Evolutionary conservation across 2,329 filamentous ascomycete genomes (phyloP).

Genomic region (Lithohypha guttulata): DNA sequence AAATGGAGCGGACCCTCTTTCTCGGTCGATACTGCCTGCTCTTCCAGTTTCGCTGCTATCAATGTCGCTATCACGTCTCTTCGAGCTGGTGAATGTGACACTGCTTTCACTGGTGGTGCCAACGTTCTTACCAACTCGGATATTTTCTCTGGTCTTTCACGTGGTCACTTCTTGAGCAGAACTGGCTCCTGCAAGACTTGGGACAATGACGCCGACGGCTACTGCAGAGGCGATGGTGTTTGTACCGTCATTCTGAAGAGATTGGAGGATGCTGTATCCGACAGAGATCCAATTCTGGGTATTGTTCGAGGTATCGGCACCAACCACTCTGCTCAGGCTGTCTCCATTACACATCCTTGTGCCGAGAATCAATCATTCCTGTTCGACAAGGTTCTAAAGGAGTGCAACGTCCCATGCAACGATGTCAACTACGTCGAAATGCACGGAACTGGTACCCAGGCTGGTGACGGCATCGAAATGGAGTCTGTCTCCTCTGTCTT

Average conservation of each 20-base stretch:
- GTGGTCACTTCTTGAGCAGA: slow-evolving; percentile 68
- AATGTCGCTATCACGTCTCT: slow-evolving; percentile 62
- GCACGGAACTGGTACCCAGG: slow-evolving; percentile 34
- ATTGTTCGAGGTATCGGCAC: slow-evolving; percentile 65
- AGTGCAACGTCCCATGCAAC: slow-evolving; percentile 28
- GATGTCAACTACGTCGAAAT: slow-evolving; percentile 31
- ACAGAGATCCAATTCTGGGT: slow-evolving; percentile 60
- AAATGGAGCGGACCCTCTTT: slow-evolving; percentile 64
- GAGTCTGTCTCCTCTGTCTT: slow-evolving; percentile 29
- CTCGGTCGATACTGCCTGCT: slow-evolving; percentile 68
- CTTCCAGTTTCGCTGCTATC: slow-evolving; percentile 61
- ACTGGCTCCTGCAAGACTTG: slow-evolving; percentile 70
- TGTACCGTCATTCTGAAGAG: slow-evolving; percentile 68
- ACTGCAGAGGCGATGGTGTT: slow-evolving; percentile 68
- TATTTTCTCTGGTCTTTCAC: slow-evolving; percentile 64
- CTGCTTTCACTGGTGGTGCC: slow-evolving; percentile 66
- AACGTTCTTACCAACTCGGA: slow-evolving; percentile 73
- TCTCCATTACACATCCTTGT: slow-evolving; percentile 35
- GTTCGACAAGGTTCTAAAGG: slow-evolving; percentile 29
- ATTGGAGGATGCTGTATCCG: slow-evolving; percentile 63
- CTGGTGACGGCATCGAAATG: slow-evolving; percentile 31
- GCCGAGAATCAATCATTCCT: slow-evolving; percentile 30
- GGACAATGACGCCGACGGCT: slow-evolving; percentile 69
- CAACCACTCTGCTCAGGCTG: slow-evolving; percentile 54
- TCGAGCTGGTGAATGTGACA: slow-evolving; percentile 68